These are phyloP conservation scores for Filosporella fistucella DNA, from an alignment of 495 filamentous ascomycete species.

Conservation along the genomic window DNA sequence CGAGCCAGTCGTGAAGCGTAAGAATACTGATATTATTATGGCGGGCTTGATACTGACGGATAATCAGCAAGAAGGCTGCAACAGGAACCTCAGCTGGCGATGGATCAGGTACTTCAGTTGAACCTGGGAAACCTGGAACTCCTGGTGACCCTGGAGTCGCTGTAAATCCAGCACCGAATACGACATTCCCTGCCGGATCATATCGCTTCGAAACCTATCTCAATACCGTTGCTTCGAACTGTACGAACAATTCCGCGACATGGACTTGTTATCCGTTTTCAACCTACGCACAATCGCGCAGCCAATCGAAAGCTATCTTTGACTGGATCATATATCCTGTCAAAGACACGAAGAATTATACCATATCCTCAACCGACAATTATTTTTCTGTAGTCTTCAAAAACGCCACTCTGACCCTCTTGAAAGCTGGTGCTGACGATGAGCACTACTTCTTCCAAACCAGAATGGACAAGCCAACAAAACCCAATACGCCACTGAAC, in stretches of 20 bases:
- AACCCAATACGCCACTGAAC: slow-evolving; percentile 28
- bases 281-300: slow-evolving; percentile 32
- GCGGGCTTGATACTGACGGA: no score
- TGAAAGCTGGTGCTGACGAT: slow-evolving; percentile 24
- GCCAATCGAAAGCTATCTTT: slow-evolving; percentile 39
- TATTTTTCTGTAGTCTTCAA: slow-evolving; percentile 42
- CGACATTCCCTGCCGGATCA: slow-evolving; percentile 47
- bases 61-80: no score
- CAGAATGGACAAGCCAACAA: slow-evolving; percentile 36
- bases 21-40: no score
- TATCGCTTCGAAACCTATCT: slow-evolving; percentile 52
- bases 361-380: slow-evolving; percentile 43
- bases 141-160: neutral
- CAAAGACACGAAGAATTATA: slow-evolving; percentile 20
- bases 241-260: slow-evolving; percentile 41
- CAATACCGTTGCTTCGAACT: slow-evolving; percentile 40
- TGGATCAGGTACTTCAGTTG: no score
- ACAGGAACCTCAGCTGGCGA: no score
- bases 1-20: no score
- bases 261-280: slow-evolving; percentile 54
- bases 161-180: slow-evolving; percentile 7
- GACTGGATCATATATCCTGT: slow-evolving; percentile 47
- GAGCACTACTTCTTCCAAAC: slow-evolving; percentile 50
- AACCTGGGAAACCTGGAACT: slow-evolving; percentile 11
- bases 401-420: slow-evolving; percentile 33